Evolutionary conservation across 2,329 filamentous ascomycete genomes (phyloP).

Genomic region (Tolypocladium endophyticum): DNA sequence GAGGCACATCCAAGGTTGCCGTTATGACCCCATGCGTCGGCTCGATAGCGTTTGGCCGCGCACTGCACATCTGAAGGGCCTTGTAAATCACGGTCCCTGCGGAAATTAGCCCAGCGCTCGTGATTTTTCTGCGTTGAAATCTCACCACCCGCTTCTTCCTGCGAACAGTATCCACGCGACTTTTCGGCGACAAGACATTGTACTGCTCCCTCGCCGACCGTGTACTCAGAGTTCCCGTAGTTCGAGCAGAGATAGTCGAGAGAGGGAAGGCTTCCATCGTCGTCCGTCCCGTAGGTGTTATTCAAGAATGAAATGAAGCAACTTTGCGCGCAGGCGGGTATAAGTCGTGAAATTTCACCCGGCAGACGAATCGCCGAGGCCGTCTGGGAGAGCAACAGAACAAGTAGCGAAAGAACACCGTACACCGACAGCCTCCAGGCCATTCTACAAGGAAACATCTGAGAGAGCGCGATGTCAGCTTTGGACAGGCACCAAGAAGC

Average conservation of each 20-base stretch:
- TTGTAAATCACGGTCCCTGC: conserved; percentile 28
- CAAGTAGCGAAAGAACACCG: conserved; percentile 20
- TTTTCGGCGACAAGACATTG: conserved; percentile 52
- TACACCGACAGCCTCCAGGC: conserved; percentile 21
- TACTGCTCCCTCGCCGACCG: conserved; percentile 60
- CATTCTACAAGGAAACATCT: conserved; percentile 36
- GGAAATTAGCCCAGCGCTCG: neutral
- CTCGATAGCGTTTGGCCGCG: conserved; percentile 35
- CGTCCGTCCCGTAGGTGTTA: conserved; percentile 41
- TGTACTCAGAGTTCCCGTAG: conserved; percentile 50
- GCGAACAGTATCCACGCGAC: conserved; percentile 39
- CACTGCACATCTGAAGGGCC: conserved; percentile 49
- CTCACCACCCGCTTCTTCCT: conserved; percentile 27
- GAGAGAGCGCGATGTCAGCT: conserved; percentile 1
- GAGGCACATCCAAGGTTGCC: conserved; percentile 38
- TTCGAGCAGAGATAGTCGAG: conserved; percentile 55
- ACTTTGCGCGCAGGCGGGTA: conserved; percentile 47
- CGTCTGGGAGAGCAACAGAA: conserved; percentile 14
- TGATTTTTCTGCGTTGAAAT: neutral
- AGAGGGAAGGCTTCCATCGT: conserved; percentile 39
- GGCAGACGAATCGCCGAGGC: conserved; percentile 20
- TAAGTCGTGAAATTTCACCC: conserved; percentile 26
- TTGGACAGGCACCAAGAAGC: neutral
- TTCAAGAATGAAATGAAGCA: conserved; percentile 55
- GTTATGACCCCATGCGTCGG: conserved; percentile 49